phyloP scores from a whole-genome alignment of 2,329 filamentous ascomycete species.

The Cladosporium phlei region DNA sequence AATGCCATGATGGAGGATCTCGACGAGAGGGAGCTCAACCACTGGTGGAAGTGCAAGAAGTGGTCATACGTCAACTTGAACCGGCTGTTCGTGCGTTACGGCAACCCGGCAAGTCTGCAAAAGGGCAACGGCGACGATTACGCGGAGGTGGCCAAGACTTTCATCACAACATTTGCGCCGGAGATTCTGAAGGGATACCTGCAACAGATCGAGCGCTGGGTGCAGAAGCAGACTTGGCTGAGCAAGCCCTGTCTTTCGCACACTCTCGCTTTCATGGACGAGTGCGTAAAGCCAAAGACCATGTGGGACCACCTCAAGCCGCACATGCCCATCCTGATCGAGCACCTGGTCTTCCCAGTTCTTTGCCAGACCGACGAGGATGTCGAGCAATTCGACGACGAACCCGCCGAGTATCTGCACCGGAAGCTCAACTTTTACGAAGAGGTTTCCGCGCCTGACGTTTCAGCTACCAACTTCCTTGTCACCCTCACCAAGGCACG shows the following conservation, averaged over 20 bases:
- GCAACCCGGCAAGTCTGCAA: slow-evolving; percentile 72
- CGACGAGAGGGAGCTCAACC: slow-evolving; percentile 83
- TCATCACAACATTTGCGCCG: slow-evolving; percentile 85
- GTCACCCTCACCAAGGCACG: slow-evolving; percentile 90
- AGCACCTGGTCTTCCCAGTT: slow-evolving; percentile 92
- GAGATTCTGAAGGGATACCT: slow-evolving; percentile 96
- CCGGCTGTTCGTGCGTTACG: slow-evolving; percentile 87
- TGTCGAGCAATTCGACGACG: slow-evolving; percentile 85
- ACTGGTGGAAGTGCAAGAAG: slow-evolving; percentile 99
- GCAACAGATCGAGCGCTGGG: slow-evolving; percentile 94
- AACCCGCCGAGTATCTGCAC: slow-evolving; percentile 95
- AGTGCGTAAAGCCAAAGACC: slow-evolving; percentile 93
- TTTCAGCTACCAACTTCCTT: slow-evolving; percentile 93
- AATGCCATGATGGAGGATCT: slow-evolving; percentile 73
- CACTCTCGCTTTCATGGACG: slow-evolving; percentile 90
- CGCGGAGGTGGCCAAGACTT: slow-evolving; percentile 78
- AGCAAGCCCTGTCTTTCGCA: slow-evolving; percentile 92
- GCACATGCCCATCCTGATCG: slow-evolving; percentile 87
- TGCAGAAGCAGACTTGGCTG: slow-evolving; percentile 87
- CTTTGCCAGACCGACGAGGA: slow-evolving; percentile 90
- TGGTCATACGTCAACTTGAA: slow-evolving; percentile 99
- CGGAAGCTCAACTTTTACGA: slow-evolving; percentile 97
- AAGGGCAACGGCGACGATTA: slow-evolving; percentile 72
- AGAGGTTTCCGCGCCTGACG: slow-evolving; percentile 89
- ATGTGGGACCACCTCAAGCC: slow-evolving; percentile 95